Percentiles rank a stretch among this genome's conserved stretches.
phyloP scores from a whole-genome alignment of 768 basidiomycete species.

The Gelatoporia subvermispora region DNA sequence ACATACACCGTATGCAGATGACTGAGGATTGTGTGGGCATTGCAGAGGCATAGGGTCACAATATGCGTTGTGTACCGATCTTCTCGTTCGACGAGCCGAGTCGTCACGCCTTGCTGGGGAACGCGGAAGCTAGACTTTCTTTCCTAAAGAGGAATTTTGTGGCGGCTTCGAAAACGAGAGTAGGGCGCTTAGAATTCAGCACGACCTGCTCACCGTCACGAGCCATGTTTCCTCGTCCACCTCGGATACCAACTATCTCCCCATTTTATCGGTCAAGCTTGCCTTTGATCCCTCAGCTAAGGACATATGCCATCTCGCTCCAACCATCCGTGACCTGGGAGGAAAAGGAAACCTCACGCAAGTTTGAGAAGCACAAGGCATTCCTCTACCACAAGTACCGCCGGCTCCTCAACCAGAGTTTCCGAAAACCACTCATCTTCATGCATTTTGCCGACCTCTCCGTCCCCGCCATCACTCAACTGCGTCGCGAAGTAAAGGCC shows the following conservation, averaged over 20 bases:
- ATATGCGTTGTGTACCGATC: too few species aligned
- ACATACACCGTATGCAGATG: too few species aligned
- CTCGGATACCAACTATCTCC: slow-evolving; percentile 1
- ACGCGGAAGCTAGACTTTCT: too few species aligned
- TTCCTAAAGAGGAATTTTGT: slow-evolving; percentile 1
- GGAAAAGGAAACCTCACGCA: too few species aligned
- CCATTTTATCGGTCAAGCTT: too few species aligned
- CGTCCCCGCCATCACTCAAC: slow-evolving; percentile 57
- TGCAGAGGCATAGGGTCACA: too few species aligned
- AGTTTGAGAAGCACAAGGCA: slow-evolving; percentile 53
- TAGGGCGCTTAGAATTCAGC: background rate
- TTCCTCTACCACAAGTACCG: slow-evolving; percentile 79
- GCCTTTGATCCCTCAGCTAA: background rate
- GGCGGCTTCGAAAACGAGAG: background rate
- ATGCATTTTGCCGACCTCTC: slow-evolving; percentile 76
- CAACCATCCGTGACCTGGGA: background rate
- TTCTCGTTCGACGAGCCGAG: too few species aligned
- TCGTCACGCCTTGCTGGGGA: too few species aligned
- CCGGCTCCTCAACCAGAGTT: slow-evolving; percentile 57
- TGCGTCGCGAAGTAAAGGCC: slow-evolving; percentile 62
- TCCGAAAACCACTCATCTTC: slow-evolving; percentile 63
- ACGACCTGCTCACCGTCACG: background rate
- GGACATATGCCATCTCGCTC: slow-evolving; percentile 11
- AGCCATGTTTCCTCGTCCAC: slow-evolving; percentile 13
- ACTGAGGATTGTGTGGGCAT: too few species aligned